Base-by-base conservation (phyloP, 2,329 filamentous ascomycete species). In the Daldinia sp. region DNA sequence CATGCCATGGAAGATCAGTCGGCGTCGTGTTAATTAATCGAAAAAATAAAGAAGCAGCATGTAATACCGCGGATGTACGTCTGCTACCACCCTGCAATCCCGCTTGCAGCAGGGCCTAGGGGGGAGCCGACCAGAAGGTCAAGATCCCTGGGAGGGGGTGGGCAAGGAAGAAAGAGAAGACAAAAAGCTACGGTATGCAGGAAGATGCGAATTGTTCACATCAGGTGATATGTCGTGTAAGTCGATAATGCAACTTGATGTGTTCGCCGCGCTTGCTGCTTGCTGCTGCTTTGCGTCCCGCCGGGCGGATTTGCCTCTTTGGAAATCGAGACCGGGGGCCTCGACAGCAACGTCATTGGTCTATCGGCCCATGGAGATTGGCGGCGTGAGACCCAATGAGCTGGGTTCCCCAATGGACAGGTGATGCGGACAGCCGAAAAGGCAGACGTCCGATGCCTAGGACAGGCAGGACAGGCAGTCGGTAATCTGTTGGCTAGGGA, bases 161-260 rank as follows among this genome's bases (percentile, higher is more conserved):
- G 37, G 30, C 33, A 37, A 37, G 53, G 51, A 35, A 39, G 18
- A 55, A 18, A 55, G 39, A 33, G 3, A 3, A 33, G 4, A 33
- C 2, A 33, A 39, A 39, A 37, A 58, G 50, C 42, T 60, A 64
- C 39, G 26, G 44, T 42, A 69, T 67, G 67, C 69, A 71, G 55
- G 60, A 65, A 63, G 67, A 68, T 68, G 67, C 64, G 67, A 70
- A 60, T 59, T 65, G 53, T 63, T 67, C 64, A 67, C 67, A 72
- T 72, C 67, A 68, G 69, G 67, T 72, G 70, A 69, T 68, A 72
- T 71, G 70, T 65, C 44, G 68, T 72, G 70, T 60, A 71, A 70
- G 70, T 68, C 55, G 68, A 72, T 72, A 72, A 71, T 72, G 70
- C 60, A 55, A 72, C 70, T 68, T 42, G 66, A 61, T 53, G 59